Evolutionary conservation across 345 rosid genomes (phyloP).

Genomic region (Aquilaria sinensis): DNA sequence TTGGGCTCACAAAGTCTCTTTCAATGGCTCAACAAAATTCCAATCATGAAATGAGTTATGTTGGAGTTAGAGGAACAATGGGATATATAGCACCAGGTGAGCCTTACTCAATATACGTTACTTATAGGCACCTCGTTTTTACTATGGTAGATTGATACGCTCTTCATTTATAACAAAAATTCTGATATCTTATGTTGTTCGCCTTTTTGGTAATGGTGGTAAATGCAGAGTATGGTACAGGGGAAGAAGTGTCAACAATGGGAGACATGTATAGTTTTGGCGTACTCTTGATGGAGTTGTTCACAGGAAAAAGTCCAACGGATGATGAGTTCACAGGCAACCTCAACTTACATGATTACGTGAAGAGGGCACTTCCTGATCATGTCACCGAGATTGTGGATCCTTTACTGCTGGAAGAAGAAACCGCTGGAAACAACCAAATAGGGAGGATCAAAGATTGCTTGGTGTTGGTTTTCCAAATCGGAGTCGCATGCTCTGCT

Average conservation of each 20-base stretch:
- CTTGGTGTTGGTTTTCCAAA: constrained; percentile 10
- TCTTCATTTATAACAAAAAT: neutral
- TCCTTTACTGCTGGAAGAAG: constrained; percentile 12
- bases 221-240: constrained; percentile 29
- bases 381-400: constrained; percentile 12
- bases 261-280: constrained; percentile 33
- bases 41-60: neutral
- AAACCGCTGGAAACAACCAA: neutral
- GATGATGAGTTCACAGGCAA: constrained; percentile 18
- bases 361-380: constrained; percentile 14
- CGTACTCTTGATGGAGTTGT: constrained; percentile 23
- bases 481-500: constrained; percentile 21
- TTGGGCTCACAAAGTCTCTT: neutral
- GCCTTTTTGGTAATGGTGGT: neutral
- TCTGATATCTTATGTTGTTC: neutral
- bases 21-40: neutral
- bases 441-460: neutral
- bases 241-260: constrained; percentile 11
- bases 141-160: neutral
- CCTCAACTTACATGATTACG: constrained; percentile 15
- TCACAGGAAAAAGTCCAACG: constrained; percentile 23
- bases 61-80: constrained; percentile 15
- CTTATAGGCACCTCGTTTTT: too few species aligned
- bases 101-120: too few species aligned
- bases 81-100: constrained; percentile 25